A percentile compares a stretch with the other conserved stretches of the same genome.
These are phyloP conservation scores for Phytophthora colocasiae DNA, from an alignment of 352 stramenopile genomes.

Conservation along the genomic window DNA sequence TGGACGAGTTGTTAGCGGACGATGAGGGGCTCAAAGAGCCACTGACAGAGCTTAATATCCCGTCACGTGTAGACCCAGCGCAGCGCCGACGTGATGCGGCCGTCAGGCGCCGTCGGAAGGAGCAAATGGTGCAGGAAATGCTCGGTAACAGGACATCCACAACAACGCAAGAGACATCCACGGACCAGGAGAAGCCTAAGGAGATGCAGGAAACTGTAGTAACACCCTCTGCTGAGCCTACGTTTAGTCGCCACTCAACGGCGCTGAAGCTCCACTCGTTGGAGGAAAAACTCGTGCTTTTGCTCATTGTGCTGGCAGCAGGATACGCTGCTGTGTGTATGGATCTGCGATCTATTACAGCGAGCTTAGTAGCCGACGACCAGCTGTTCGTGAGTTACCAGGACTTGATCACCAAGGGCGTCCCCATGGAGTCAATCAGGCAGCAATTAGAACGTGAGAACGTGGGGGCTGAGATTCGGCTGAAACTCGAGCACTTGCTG, in stretches of 20 bases:
- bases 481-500: constrained; percentile 64
- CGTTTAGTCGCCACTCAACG: constrained; percentile 63
- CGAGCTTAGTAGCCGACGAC: constrained; percentile 54
- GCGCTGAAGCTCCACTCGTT: constrained; percentile 57
- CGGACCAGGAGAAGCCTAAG: constrained; percentile 6
- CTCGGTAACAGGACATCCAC: constrained; percentile 17
- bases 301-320: constrained; percentile 56
- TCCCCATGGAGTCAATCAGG: constrained; percentile 68
- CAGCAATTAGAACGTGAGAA: constrained; percentile 80
- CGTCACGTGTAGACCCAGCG: constrained; percentile 61
- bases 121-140: constrained; percentile 65
- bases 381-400: constrained; percentile 66
- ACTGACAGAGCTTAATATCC: constrained; percentile 42
- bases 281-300: constrained; percentile 68
- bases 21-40: neutral
- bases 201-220: neutral
- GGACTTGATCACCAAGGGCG: constrained; percentile 63
- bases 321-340: constrained; percentile 59
- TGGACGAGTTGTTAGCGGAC: constrained; percentile 50
- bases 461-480: constrained; percentile 47
- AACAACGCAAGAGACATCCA: neutral
- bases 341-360: constrained; percentile 57
- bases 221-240: constrained; percentile 15
- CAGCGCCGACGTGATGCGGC: constrained; percentile 78
- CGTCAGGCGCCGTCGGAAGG: constrained; percentile 62